Evolutionary conservation across 2,329 filamentous ascomycete genomes (phyloP), one percentile per base, ranked within the genome.

Genomic region (Myriangium duriaei): DNA sequence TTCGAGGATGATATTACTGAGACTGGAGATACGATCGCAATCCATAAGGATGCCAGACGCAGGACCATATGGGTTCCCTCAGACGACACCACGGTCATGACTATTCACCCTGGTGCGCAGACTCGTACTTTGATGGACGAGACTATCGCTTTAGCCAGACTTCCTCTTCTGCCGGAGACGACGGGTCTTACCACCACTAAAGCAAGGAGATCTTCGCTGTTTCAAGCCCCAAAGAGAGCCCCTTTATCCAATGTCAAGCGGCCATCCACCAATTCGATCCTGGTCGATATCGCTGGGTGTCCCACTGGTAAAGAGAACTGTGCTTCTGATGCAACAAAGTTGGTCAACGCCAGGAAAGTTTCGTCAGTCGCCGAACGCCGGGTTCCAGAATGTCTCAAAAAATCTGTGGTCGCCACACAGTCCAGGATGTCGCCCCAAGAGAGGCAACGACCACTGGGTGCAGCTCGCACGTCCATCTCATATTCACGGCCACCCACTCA

Each of bases 61-160:
- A 55, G 63, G 41, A 70, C 65, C 2, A 69, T 70, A 32, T 70
- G 67, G 47, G 58, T 69, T 10, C 67, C 67, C 9, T 59, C 60
- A 2, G 66, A 69, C 18, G 65, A 69, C 40, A 71, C 67, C 4
- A 67, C 65, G 1, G 54, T 69, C 16, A 52, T 68, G 45, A 69
- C 65, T 1, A 68, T 70, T 31, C 67, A 69, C 47, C 67, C 67
- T 3, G 66, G 66, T 29, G 59, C 61, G 11, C 42, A 52, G n/a
- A 48, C 45, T 4, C 51, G 50, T 2, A 45, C 43, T n/a, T 42
- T 50, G 5, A 40, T 52, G 16, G 50, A 59, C 30, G 55, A 58
- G 30, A 57, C 54, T 5, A 53, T 58, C 34, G 43, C 47, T 19
- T 26, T 50, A 33, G 19, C 31, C 17, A 39, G 29, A 31, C 37